Base-by-base conservation (phyloP, 768 basidiomycete species). In the Mrakia frigida region DNA sequence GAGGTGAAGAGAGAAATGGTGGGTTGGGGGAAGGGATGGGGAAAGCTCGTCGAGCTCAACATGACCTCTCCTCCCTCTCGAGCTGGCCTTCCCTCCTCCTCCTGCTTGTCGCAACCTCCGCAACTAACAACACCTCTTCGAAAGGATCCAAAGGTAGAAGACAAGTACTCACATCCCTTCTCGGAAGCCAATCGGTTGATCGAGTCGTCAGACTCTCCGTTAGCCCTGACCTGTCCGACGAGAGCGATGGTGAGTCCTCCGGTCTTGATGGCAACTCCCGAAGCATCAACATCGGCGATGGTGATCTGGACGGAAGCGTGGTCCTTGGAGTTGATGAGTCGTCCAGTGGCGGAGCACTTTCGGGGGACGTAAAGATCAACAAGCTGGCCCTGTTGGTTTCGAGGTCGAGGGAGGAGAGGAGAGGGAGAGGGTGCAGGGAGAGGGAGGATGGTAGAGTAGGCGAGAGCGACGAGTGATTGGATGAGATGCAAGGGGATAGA, bases 361-460 rank as follows among this genome's bases (percentile, higher is more conserved):
- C 97, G 93, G 85, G 97, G 97, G 83, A 98, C 95, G 87, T 99
- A 99, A 86, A 99, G 94, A 88, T 98, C 97, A 83, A 99, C 97
- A 85, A 99, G 95, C 84, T 92, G 88, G 86, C 97, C 96, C 93
- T 97, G 35, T 35, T 37, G 53, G 35, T 9, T 37, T 6, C 1
- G 6, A 21, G 25, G 37, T 6, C 21, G 52, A 73, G 23, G 23
- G 41, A 69, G 41, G 39, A n/a, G 23, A 14, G 50, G 31, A 10
- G 50, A 35, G 18, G 69, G 39, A 6, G 21, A 73, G n/a, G 10
- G 23, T 33, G 43, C 6, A 11, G 39, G 11, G 11, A 5, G 11
- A 14, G 16, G 16, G 46, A 14, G 1, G 16, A 18, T 50, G 46
- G 46, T 50, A 41, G 46, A 21, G n/a, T n/a, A n/a, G n/a, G n/a